These are phyloP conservation scores for Scleroderma citrinum DNA, from an alignment of 768 basidiomycete species.

Conservation along the genomic window DNA sequence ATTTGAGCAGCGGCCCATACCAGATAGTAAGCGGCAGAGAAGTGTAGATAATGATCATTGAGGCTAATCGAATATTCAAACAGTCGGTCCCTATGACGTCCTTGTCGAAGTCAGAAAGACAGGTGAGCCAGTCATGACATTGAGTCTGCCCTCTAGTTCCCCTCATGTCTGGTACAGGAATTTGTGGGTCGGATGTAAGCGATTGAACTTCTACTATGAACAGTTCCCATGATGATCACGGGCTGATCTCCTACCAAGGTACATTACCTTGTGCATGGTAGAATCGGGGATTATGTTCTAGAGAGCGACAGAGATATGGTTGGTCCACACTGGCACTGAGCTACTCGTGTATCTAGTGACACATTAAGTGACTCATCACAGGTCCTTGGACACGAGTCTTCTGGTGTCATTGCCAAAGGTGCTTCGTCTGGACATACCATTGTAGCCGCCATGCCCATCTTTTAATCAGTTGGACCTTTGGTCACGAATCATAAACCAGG, in stretches of 20 bases:
- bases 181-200: constrained; percentile 84
- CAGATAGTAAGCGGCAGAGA: constrained; percentile 44
- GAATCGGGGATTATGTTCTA: constrained; percentile 77
- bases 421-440: background rate
- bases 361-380: constrained; percentile 26
- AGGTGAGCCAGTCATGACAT: constrained; percentile 40
- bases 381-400: constrained; percentile 93
- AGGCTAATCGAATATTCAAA: constrained; percentile 5
- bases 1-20: constrained; percentile 73
- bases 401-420: constrained; percentile 74
- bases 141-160: constrained; percentile 3
- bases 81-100: constrained; percentile 71
- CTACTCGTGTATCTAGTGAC: no score
- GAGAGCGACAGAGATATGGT: constrained; percentile 65
- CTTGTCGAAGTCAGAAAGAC: constrained; percentile 91
- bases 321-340: constrained; percentile 1
- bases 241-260: constrained; percentile 52
- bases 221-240: no score
- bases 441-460: background rate
- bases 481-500: constrained; percentile 77
- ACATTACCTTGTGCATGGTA: constrained; percentile 73
- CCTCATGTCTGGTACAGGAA: constrained; percentile 44
- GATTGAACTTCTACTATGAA: constrained; percentile 7
- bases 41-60: background rate
- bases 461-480: constrained; percentile 56